These are phyloP conservation scores for Hypomyces perniciosus DNA, from an alignment of 2,329 filamentous ascomycete genomes.

Conservation along the genomic window DNA sequence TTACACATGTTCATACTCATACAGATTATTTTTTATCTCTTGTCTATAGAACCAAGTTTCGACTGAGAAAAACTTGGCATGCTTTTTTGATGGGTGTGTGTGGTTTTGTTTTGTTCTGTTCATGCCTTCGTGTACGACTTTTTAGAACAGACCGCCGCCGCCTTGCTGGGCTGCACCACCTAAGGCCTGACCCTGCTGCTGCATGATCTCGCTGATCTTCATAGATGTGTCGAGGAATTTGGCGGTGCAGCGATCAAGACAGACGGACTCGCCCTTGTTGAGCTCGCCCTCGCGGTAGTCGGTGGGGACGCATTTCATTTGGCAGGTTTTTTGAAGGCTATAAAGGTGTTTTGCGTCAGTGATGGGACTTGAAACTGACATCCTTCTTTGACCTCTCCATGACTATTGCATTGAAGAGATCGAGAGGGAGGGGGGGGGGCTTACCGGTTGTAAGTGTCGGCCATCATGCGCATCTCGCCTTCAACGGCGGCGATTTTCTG, in stretches of 20 bases:
- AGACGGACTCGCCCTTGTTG: slow-evolving; percentile 98
- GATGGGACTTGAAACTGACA: no score
- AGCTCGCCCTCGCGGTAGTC: slow-evolving; percentile 94
- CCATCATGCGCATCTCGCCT: slow-evolving; percentile 94
- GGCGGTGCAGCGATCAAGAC: slow-evolving; percentile 91
- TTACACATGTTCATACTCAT: background rate
- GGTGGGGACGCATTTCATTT: slow-evolving; percentile 85
- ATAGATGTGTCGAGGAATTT: slow-evolving; percentile 99
- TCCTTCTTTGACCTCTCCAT: no score
- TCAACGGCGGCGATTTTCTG: slow-evolving; percentile 97
- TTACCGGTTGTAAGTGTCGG: slow-evolving; percentile 97
- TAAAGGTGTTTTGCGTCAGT: background rate
- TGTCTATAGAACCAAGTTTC: background rate
- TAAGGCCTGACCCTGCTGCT: slow-evolving; percentile 70
- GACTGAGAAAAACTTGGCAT: background rate
- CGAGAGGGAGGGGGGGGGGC: slow-evolving; percentile 8
- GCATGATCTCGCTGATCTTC: slow-evolving; percentile 96
- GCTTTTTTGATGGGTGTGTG: background rate
- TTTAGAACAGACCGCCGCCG: slow-evolving; percentile 31
- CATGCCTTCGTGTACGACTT: background rate
- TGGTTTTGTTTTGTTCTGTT: background rate
- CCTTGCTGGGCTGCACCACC: slow-evolving; percentile 42
- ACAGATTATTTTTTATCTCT: background rate
- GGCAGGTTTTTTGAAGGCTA: slow-evolving; percentile 83
- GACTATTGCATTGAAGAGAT: background rate